These are phyloP conservation scores for Thyridium curvatum DNA, from an alignment of 2,329 filamentous ascomycete genomes.

Conservation along the genomic window DNA sequence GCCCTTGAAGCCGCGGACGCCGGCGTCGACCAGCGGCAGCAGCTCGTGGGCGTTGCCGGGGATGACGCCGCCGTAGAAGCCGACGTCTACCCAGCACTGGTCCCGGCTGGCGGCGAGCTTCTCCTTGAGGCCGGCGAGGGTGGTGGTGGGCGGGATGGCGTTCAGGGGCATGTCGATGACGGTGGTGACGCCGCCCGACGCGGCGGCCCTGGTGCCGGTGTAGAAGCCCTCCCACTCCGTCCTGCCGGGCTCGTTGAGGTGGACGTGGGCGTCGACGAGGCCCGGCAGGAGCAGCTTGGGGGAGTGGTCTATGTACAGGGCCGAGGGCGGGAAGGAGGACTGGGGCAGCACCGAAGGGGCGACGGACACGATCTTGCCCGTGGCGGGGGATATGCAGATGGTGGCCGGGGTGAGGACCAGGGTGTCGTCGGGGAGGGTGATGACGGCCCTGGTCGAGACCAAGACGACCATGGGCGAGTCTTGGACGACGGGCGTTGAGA, in stretches of 20 bases:
- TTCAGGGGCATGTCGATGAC: slow-evolving; percentile 98
- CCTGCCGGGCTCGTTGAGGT: slow-evolving; percentile 92
- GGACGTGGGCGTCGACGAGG: slow-evolving; percentile 93
- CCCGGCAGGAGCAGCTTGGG: slow-evolving; percentile 82
- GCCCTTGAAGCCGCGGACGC: slow-evolving; percentile 93
- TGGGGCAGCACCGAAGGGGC: slow-evolving; percentile 66
- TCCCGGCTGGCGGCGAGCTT: slow-evolving; percentile 79
- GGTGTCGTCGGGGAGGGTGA: slow-evolving; percentile 60
- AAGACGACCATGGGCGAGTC: slow-evolving; percentile 59
- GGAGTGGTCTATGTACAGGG: slow-evolving; percentile 76
- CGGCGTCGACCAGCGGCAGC: slow-evolving; percentile 72
- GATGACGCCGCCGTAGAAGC: slow-evolving; percentile 92
- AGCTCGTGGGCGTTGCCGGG: slow-evolving; percentile 82
- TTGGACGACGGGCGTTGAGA: slow-evolving; percentile 21
- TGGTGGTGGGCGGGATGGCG: slow-evolving; percentile 93
- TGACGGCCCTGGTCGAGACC: slow-evolving; percentile 75
- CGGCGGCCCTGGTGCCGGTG: slow-evolving; percentile 88
- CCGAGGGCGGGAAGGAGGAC: slow-evolving; percentile 66
- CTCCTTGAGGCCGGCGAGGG: slow-evolving; percentile 70
- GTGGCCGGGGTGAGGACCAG: slow-evolving; percentile 72
- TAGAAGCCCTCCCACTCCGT: slow-evolving; percentile 99
- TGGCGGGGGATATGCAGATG: slow-evolving; percentile 67
- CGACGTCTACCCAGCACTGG: slow-evolving; percentile 98
- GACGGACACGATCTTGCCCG: slow-evolving; percentile 80
- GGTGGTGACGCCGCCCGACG: slow-evolving; percentile 92